A percentile compares a stretch with the other conserved stretches of the same genome.
These are phyloP conservation scores for Termitomyces sp. DNA, from an alignment of 768 basidiomycete species.

Conservation along the genomic window DNA sequence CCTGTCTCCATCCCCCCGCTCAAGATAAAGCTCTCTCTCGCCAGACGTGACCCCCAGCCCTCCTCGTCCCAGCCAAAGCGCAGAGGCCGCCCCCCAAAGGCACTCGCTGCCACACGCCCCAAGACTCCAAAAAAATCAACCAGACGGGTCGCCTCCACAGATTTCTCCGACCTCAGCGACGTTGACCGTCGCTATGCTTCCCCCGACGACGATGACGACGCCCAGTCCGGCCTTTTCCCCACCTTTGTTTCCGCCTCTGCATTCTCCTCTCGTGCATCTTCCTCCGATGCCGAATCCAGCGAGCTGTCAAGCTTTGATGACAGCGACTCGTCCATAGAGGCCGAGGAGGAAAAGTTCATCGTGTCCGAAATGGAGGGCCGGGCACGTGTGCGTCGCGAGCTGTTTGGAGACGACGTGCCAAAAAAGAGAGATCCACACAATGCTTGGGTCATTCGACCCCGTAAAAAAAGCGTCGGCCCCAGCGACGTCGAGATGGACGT, in stretches of 20 bases:
- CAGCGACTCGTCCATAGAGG: conserved; percentile 55
- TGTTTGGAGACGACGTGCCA: conserved; percentile 48
- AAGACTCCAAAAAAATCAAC: conserved; percentile 19
- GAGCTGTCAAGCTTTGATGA: conserved; percentile 40
- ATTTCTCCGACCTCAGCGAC: conserved; percentile 34
- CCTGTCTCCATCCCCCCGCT: conserved; percentile 40
- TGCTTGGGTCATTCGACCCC: conserved; percentile 68
- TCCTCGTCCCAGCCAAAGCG: conserved; percentile 39
- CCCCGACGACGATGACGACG: conserved; percentile 30
- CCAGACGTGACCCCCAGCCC: conserved; percentile 30
- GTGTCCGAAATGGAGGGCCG: conserved; percentile 42
- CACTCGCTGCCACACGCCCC: conserved; percentile 23
- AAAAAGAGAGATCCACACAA: conserved; percentile 41
- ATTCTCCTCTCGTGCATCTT: conserved; percentile 44
- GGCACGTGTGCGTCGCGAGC: conserved; percentile 58
- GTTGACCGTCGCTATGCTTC: conserved; percentile 28
- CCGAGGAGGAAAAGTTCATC: conserved; percentile 63
- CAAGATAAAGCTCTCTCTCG: conserved; percentile 72
- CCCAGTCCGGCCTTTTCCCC: conserved; percentile 46
- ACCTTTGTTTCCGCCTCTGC: conserved; percentile 69
- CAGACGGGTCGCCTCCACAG: conserved; percentile 28
- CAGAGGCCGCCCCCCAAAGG: conserved; percentile 57
- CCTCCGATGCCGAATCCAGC: conserved; percentile 41
- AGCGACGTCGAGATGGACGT: conserved; percentile 66
- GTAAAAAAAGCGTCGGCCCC: conserved; percentile 65